phyloP scores from a whole-genome alignment of 306 rosid species.

The Geum urbanum region DNA sequence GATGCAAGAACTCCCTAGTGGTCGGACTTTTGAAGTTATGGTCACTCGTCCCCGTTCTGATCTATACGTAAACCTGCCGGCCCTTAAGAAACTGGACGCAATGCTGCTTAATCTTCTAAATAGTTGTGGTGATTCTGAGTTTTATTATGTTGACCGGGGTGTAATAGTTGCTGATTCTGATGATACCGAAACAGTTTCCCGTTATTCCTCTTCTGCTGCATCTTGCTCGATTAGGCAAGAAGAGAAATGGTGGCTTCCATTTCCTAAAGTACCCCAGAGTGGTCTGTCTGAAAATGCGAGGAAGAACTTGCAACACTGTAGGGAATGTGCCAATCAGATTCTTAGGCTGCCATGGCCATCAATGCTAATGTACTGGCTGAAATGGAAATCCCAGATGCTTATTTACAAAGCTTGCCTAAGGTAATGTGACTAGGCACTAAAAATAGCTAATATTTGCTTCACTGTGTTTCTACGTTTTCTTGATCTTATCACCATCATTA shows the following conservation, averaged over 20 bases:
- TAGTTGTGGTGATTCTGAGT: constrained; percentile 34
- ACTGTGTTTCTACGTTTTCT: not conserved
- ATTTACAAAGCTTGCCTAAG: constrained; percentile 42
- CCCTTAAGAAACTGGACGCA: constrained; percentile 46
- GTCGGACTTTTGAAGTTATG: constrained; percentile 47
- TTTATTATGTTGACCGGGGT: constrained; percentile 40
- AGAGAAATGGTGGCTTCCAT: constrained; percentile 47
- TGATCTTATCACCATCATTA: not conserved
- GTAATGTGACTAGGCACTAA: constrained; percentile 13
- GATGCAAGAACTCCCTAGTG: constrained; percentile 37
- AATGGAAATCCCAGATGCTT: constrained; percentile 40
- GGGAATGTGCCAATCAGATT: constrained; percentile 45
- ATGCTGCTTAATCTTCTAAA: constrained; percentile 45
- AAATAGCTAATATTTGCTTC: not conserved
- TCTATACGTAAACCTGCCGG: constrained; percentile 40
- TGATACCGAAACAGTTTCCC: constrained; percentile 11
- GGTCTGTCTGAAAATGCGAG: constrained; percentile 38
- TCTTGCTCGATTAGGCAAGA: constrained; percentile 27
- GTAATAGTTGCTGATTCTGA: constrained; percentile 27
- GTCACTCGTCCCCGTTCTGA: constrained; percentile 40
- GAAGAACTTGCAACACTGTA: constrained; percentile 38
- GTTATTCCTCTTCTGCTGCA: constrained; percentile 21
- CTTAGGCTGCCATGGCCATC: constrained; percentile 52
- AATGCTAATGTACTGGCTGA: constrained; percentile 35
- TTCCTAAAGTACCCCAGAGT: constrained; percentile 38